A percentile compares a stretch with the other conserved stretches of the same genome.
Evolutionary conservation across 345 rosid species (phyloP).

Genomic region (Zanthoxylum bungeanum): DNA sequence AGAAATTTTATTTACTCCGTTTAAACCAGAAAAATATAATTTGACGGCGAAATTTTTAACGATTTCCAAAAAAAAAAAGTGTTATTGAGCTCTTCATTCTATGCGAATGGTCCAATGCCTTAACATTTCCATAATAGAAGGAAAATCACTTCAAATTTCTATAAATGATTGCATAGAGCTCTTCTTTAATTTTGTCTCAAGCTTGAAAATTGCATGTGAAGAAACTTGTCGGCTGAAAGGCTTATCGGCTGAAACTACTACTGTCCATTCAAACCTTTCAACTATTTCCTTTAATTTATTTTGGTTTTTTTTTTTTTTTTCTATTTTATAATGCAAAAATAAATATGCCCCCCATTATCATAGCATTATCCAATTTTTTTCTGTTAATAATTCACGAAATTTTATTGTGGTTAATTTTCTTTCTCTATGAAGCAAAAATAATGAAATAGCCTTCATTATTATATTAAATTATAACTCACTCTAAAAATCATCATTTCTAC

Average conservation of each 20-base stretch:
- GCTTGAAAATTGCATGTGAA: conserved; percentile 18
- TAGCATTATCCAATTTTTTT: background rate
- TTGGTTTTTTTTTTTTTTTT: too few relatives aligned
- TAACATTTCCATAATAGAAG: background rate
- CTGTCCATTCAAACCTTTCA: background rate
- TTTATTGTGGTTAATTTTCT: background rate
- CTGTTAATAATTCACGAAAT: background rate
- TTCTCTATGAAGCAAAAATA: background rate
- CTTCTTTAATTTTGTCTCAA: conserved; percentile 8
- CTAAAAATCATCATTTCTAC: background rate
- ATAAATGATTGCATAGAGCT: background rate
- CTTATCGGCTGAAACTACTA: background rate
- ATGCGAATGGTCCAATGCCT: conserved; percentile 17
- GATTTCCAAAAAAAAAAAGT: too few relatives aligned
- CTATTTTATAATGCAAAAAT: background rate
- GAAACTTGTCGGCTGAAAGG: background rate
- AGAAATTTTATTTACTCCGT: too few relatives aligned
- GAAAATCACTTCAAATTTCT: conserved; percentile 17
- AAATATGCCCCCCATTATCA: background rate
- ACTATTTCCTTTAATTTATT: too few relatives aligned
- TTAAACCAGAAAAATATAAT: too few relatives aligned
- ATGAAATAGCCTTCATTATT: background rate
- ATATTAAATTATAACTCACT: background rate
- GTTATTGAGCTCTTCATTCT: conserved; percentile 12
- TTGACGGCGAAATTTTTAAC: too few relatives aligned